Evolutionary conservation across 371 early-diverging fungal species (phyloP).

Genomic region (Catenaria anguillulae): DNA sequence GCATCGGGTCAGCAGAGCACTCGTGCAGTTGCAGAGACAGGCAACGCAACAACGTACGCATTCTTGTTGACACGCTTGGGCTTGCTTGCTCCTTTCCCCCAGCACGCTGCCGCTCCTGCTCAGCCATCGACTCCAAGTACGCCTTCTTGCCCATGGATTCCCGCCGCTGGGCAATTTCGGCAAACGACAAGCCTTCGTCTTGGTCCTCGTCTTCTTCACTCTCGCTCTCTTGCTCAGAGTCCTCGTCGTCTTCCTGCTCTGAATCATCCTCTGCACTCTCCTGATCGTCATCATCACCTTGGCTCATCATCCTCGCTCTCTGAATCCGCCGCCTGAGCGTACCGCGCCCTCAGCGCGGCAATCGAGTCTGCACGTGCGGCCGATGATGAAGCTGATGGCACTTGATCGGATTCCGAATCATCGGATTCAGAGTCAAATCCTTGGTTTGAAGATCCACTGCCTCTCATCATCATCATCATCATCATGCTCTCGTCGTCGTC

Average conservation of each 20-base stretch:
- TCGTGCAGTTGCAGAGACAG: no score
- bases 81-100: not conserved
- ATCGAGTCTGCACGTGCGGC: no score
- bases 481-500: no score
- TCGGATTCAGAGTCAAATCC: no score
- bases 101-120: no score
- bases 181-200: conserved; percentile 16
- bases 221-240: not conserved
- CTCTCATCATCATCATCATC: no score
- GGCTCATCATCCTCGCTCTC: conserved; percentile 7
- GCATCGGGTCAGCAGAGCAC: no score
- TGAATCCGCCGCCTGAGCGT: no score
- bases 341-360: no score
- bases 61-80: conserved; percentile 21
- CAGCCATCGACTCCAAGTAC: conserved; percentile 29
- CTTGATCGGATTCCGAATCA: no score
- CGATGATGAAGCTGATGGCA: no score
- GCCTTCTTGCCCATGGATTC: conserved; percentile 32
- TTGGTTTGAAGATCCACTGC: no score
- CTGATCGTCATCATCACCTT: conserved; percentile 13
- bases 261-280: conserved; percentile 13
- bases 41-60: conserved; percentile 8
- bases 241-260: conserved; percentile 22
- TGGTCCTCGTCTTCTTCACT: not conserved
- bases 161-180: conserved; percentile 23